Evolutionary conservation across 176 grass and related monocot species (phyloP), one percentile per base, ranked within the genome.

Genomic region (Oryza glaberrima): DNA sequence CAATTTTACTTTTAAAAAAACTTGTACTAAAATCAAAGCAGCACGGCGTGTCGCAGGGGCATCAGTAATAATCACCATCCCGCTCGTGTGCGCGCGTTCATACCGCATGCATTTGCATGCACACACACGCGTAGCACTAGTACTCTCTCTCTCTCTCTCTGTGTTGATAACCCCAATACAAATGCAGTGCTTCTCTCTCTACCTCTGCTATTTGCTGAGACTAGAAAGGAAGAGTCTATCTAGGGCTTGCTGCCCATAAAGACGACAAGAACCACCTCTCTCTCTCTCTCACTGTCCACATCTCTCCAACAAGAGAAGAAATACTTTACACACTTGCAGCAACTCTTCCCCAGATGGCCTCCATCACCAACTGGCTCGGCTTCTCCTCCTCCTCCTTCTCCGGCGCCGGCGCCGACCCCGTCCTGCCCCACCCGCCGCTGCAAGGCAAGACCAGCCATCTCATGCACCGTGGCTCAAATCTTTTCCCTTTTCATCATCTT

Each of bases 281-380:
- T 65, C 81, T 58, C 68, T 26, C 38, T 40, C 28, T 6, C 26
- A 26, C 26, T 26, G 26, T 26, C 26, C 25, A 23, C 23, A 36
- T 17, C 65, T n/a, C 69, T 87, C 58, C 3, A 22, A 61, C 20
- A 22, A 20, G 40, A 1, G 38, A 40, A 40, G 5, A 40, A 40
- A 40, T 36, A 36, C 6, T 40, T 32, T 32, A 32, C 30, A 43
- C 32, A 40, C 19, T 60, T 20, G 12, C 68, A 77, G 34, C 52
- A 22, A 78, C 16, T 19, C 67, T 23, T 77, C 47, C 51, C 52
- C 34, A 56, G 79, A 93, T 93, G 88, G 79, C 73, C 25, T 87
- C 94, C 13, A 81, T 85, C 63, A 93, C 91, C 30, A 79, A 96
- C 84, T 96, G 94, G 91, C 81, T 96, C 14, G 85, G 79, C 22